phyloP scores from a whole-genome alignment of 331 rosid species.

The Acacia pycnantha region DNA sequence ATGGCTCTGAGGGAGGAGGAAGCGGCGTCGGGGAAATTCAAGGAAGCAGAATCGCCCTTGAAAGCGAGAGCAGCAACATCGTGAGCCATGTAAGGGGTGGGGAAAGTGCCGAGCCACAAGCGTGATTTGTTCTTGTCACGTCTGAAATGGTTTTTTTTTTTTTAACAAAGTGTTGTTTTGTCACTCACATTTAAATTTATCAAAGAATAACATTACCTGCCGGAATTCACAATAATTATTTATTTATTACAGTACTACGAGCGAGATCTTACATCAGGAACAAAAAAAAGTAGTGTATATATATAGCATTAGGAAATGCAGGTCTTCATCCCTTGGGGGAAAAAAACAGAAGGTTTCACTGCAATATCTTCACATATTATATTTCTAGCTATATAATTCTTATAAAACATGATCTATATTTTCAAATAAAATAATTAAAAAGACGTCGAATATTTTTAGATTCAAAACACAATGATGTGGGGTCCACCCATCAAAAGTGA shows the following conservation, averaged over 20 bases:
- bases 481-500: no score
- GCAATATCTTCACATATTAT: neutral
- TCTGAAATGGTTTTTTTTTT: neutral
- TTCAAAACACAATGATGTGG: no score
- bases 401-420: neutral
- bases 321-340: no score
- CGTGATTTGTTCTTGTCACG: constrained; percentile 42
- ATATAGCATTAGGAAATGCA: neutral
- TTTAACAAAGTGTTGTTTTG: neutral
- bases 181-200: neutral
- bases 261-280: no score
- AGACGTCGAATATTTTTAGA: no score
- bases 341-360: neutral
- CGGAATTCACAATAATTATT: neutral
- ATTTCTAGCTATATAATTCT: no score
- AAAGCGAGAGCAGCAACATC: neutral
- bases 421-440: neutral
- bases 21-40: neutral
- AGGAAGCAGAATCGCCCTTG: neutral
- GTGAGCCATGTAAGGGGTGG: constrained; percentile 45
- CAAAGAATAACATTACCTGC: neutral
- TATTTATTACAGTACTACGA: no score
- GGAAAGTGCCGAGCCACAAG: constrained; percentile 32
- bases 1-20: constrained; percentile 23
- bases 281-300: no score